phyloP scores from a whole-genome alignment of 1,284 basidiomycete genomes.

The Gymnopus androsaceus region DNA sequence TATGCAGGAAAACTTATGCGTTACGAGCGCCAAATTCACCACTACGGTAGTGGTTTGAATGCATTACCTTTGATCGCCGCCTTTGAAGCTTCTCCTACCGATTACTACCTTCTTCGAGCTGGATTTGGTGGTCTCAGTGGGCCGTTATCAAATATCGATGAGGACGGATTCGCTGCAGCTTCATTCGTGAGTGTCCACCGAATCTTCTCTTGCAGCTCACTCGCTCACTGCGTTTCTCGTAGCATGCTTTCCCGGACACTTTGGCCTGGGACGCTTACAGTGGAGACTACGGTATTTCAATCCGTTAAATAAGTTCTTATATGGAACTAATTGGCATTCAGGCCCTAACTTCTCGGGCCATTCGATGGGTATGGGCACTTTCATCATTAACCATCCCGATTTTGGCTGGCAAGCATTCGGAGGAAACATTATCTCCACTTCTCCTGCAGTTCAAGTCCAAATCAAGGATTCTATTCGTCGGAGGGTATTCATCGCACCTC shows the following conservation, averaged over 20 bases:
- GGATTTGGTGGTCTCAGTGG: constrained; percentile 56
- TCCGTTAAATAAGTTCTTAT: too few relatives aligned
- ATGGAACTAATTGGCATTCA: too few relatives aligned
- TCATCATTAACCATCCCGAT: constrained; percentile 53
- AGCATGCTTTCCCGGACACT: constrained; percentile 60
- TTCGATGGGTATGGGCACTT: constrained; percentile 54
- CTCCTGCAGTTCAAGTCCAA: constrained; percentile 44
- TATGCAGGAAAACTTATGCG: constrained; percentile 59
- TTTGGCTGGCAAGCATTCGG: constrained; percentile 69
- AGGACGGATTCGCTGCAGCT: constrained; percentile 57
- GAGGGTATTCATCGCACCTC: constrained; percentile 53
- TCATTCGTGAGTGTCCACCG: too few relatives aligned
- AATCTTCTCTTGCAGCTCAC: too few relatives aligned
- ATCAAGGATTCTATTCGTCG: constrained; percentile 51
- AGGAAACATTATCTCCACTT: constrained; percentile 43
- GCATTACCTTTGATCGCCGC: constrained; percentile 54
- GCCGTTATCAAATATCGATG: constrained; percentile 56
- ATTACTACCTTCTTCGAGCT: constrained; percentile 54
- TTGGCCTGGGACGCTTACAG: constrained; percentile 62
- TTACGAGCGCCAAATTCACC: constrained; percentile 61
- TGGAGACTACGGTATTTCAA: constrained; percentile 65
- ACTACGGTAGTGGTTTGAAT: constrained; percentile 62
- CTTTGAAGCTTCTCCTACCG: constrained; percentile 49
- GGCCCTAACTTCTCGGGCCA: constrained; percentile 61
- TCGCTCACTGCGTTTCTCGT: too few relatives aligned